These are phyloP conservation scores for Phytophthora ramorum DNA, from an alignment of 352 stramenopile species.

Conservation along the genomic window DNA sequence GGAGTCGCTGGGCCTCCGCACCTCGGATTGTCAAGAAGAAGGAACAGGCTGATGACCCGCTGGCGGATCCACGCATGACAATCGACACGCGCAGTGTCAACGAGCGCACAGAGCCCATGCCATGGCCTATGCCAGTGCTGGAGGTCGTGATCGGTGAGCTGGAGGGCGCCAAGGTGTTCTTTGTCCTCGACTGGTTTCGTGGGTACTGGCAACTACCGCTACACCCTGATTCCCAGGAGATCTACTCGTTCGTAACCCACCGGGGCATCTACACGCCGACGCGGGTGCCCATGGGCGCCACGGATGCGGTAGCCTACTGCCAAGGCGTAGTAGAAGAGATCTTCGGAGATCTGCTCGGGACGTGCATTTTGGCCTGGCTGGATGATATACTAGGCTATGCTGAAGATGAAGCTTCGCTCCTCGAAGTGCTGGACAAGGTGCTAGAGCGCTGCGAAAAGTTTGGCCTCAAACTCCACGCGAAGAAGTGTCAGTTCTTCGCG, in stretches of 20 bases:
- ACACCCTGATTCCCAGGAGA: background rate
- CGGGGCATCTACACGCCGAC: background rate
- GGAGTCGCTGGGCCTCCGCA: slow-evolving; percentile 13
- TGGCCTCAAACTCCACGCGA: background rate
- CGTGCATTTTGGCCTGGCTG: background rate
- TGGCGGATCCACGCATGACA: background rate
- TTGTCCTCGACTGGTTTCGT: background rate
- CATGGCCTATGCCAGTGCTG: background rate
- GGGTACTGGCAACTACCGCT: background rate
- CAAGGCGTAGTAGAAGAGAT: background rate
- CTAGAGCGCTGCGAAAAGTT: background rate
- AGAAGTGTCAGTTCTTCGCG: background rate
- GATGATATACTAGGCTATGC: background rate
- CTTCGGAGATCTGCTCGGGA: background rate
- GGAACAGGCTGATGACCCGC: slow-evolving; percentile 4
- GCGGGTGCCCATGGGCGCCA: background rate
- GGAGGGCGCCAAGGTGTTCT: background rate
- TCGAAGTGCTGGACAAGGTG: background rate
- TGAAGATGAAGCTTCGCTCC: background rate
- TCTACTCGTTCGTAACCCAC: background rate
- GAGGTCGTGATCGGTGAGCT: background rate
- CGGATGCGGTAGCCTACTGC: background rate
- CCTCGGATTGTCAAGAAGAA: slow-evolving; percentile 16
- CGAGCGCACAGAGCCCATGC: background rate
- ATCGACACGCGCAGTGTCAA: background rate